Evolutionary conservation across 2,329 filamentous ascomycete genomes (phyloP), one percentile per base, ranked within the genome.

Genomic region (Fonsecaea pugnacius): DNA sequence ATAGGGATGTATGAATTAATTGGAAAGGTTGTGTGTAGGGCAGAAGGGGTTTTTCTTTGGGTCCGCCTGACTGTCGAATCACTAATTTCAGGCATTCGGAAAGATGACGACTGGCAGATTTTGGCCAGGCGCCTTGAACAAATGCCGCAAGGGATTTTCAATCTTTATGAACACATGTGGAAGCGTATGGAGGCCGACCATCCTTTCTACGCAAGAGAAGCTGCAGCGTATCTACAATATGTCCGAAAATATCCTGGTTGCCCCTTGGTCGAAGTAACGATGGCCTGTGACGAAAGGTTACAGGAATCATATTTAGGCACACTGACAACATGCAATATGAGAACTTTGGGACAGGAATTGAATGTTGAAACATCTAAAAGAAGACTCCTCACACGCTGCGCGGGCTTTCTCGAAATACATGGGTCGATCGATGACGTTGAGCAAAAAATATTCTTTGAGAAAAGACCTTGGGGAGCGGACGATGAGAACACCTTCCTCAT

Each of bases 21-120:
- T 21, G n/a, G 10, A 7, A 21, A 9, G n/a, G 40, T 24, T 21
- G 18, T 46, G 40, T 0, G 9, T 2, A 21, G 21, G 32, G 59
- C 51, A 7, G 24, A 61, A 52, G 59, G 59, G 1, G 59, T 61
- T 21, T 61, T 61, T 27, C 24, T 61, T 12, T 61, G 59, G 59
- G 51, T 55, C 6, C 51, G 50, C 21, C 16, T 61, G 27, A 50
- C 30, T 14, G 30, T 61, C 12, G 36, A 55, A 18, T 61, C 59
- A 8, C 27, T 61, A 1, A 10, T 55, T 12, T 36, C 36, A 55
- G 59, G 59, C 7, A 36, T 56, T 16, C 12, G 38, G n/a, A 61
- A 61, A 4, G 36, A 35, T 7, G 58, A 60, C 24, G 30, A 52
- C 21, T 38, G n/a, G 46, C 7, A 10, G 24, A 43, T 27, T 7